Evolutionary conservation across 768 basidiomycete genomes (phyloP), one percentile per base, ranked within the genome.

Genomic region (Suillus bovinus): DNA sequence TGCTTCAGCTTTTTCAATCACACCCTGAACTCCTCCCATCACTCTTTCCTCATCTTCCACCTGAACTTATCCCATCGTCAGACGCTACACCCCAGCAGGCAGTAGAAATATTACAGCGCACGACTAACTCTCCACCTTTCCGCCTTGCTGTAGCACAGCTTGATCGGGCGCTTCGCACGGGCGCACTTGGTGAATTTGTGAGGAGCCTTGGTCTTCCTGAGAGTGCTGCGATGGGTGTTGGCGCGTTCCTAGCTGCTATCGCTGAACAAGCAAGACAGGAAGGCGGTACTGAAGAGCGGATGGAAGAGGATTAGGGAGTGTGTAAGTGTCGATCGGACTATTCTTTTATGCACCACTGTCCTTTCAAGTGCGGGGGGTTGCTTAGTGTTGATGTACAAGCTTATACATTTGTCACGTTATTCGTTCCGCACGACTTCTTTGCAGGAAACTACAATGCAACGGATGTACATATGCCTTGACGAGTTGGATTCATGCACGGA

Each of bases 51-150:
- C 86, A 93, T 67, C 84, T 96, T 27, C 94, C 94, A 1, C 80
- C 90, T 8, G 90, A 91, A 74, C 80, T 93, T 10, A 87, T 89
- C 0, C 75, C 82, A 17, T 85, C 86, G 10, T 89, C 90, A 4
- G 86, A 87, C 1, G 77, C 84, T 50, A 72, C 72, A 5, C 64
- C 69, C 0, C 64, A 74, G 1, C 69, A 74, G 54, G 67, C 61
- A 1, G 63, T 63, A 3, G 88, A 93, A 58, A 86, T 80, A 4
- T 78, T 97, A 8, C 81, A 89, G 60, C 85, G 86, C 38, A 86
- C 95, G 66, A 85, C 96, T 63, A 84, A 86, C 63, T 91, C 91
- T 1, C 89, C 92, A 0, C 94, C 91, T 68, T 94, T 96, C 77
- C 88, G 90, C 63, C 78, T 85, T 6, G 89, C 91, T 2, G 90